These are phyloP conservation scores for Gardenia jasminoides DNA, from an alignment of 257 asterid genomes.

Conservation along the genomic window DNA sequence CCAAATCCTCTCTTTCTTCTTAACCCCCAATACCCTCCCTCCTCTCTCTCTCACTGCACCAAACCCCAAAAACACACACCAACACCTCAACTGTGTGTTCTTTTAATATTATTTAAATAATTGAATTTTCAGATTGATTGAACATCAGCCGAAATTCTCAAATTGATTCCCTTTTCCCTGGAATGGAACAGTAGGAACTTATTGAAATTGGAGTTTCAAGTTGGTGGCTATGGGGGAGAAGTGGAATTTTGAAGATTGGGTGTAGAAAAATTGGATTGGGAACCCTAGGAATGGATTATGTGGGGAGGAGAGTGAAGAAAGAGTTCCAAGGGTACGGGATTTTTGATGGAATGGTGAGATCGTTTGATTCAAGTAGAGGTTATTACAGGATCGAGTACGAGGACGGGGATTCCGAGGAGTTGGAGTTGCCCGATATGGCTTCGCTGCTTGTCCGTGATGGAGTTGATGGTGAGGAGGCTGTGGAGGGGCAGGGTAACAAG, in stretches of 20 bases:
- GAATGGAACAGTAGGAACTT: neutral
- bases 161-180: neutral
- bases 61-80: neutral
- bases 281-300: conserved; percentile 49
- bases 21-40: neutral
- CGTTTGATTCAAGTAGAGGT: conserved; percentile 49
- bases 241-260: neutral
- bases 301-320: conserved; percentile 73
- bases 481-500: conserved; percentile 40
- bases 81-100: neutral
- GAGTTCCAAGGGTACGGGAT: conserved; percentile 46
- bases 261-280: neutral
- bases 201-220: neutral
- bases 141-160: neutral
- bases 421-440: conserved; percentile 45
- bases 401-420: conserved; percentile 65
- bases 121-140: too few relatives aligned
- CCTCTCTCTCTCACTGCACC: neutral
- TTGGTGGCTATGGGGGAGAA: neutral
- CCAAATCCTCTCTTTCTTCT: neutral
- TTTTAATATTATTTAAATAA: neutral
- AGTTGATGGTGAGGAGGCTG: conserved; percentile 17
- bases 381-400: conserved; percentile 61
- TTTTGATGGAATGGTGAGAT: conserved; percentile 48
- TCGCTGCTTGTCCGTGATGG: conserved; percentile 18